Base-by-base conservation (phyloP, 148 eudicot genomes). In the Simmondsia chinensis region DNA sequence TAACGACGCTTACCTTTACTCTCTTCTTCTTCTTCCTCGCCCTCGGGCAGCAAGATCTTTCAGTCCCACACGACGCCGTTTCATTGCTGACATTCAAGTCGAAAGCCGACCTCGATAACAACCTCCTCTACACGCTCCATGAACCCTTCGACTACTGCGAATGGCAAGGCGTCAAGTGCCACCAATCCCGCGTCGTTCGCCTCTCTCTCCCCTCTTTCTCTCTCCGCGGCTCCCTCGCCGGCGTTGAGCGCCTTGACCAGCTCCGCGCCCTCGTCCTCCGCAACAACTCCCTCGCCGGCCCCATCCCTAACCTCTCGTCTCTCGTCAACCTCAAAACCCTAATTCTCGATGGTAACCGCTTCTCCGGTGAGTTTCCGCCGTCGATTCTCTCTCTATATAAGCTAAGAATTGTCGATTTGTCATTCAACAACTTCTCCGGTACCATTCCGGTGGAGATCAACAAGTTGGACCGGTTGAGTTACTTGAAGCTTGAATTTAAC, bases 161-260 rank as follows among this genome's bases (percentile, higher is more conserved):
- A 3, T 80, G 88, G 88, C 73, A 49, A 31, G 94, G 94, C 34
- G 83, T 87, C 11, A 80, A 80, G 20, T 87, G 94, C 48, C 76
- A 57, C 14, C 71, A 77, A 14, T 57, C 46, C 54, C 77, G 78
- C 0, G 71, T 89, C 7, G 66, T 76, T 19, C 82, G 85, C 2
- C 47, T 69, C 52, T 39, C 25, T 17, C 71, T 81, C 29, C 66
- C 51, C 2, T 22, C 43, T 15, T 36, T 41, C 45, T 38, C 42
- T 27, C 77, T 89, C 42, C 70, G 70, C 0, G 97, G 97, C 66
- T 38, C 87, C 2, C 48, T 83, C 13, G 15, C 71, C 35, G 53
- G 25, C 6, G 74, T 89, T 41, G 69, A 63, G 60, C 56, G 25
- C 6, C 76, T 89, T 41, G 69, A 63, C 62, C 87, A 74, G 48